A percentile compares a stretch with the other conserved stretches of the same genome.
phyloP scores from a whole-genome alignment of 2,329 filamentous ascomycete species.

The Calonectria pteridis region DNA sequence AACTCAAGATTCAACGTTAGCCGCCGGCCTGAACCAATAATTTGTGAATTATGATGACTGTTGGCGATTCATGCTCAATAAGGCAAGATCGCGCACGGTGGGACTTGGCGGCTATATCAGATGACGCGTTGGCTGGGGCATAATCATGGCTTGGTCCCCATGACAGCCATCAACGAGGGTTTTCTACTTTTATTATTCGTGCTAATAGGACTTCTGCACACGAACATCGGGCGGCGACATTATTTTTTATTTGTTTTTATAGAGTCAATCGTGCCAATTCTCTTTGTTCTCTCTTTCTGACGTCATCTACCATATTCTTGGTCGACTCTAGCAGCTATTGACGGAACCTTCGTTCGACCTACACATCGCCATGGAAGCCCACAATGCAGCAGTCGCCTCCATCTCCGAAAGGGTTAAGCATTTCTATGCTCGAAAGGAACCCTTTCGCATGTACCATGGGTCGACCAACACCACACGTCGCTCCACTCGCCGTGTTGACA shows the following conservation, averaged over 20 bases:
- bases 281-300: background rate
- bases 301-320: background rate
- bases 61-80: constrained; percentile 20
- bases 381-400: constrained; percentile 57
- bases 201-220: background rate
- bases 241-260: background rate
- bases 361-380: constrained; percentile 54
- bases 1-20: background rate
- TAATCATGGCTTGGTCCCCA: constrained; percentile 9
- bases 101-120: constrained; percentile 16
- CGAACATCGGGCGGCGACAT: background rate
- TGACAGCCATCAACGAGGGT: background rate
- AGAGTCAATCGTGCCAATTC: background rate
- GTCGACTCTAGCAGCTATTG: background rate
- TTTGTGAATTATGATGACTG: background rate
- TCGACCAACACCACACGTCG: constrained; percentile 81
- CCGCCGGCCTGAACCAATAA: background rate
- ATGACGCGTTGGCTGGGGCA: constrained; percentile 40
- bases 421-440: constrained; percentile 58
- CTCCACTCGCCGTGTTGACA: constrained; percentile 60
- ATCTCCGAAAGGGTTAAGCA: constrained; percentile 58
- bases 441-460: constrained; percentile 83
- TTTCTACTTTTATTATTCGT: background rate
- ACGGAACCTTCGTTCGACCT: constrained; percentile 1
- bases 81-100: background rate